Percentiles rank a stretch among this genome's conserved stretches.
These are phyloP conservation scores for Phytophthora constricta DNA, from an alignment of 352 stramenopile genomes.

Conservation along the genomic window DNA sequence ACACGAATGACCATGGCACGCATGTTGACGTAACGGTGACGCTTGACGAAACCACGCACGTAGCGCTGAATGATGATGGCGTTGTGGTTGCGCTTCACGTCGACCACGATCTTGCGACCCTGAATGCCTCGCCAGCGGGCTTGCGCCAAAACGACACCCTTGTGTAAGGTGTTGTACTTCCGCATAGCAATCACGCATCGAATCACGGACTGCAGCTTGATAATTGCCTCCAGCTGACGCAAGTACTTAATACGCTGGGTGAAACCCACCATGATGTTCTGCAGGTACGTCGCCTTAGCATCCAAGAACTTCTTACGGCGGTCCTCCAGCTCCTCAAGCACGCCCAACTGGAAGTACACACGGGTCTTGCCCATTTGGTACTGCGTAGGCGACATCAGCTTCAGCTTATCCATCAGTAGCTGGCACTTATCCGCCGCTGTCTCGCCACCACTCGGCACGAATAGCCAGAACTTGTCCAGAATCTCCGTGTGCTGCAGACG, in stretches of 20 bases:
- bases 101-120: constrained; percentile 64
- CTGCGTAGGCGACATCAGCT: constrained; percentile 70
- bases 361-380: constrained; percentile 89
- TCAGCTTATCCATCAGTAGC: constrained; percentile 83
- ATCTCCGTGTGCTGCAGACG: constrained; percentile 92
- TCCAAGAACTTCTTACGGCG: constrained; percentile 87
- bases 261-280: constrained; percentile 84
- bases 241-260: constrained; percentile 80
- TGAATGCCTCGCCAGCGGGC: constrained; percentile 77
- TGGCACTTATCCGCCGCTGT: constrained; percentile 73
- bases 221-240: constrained; percentile 74
- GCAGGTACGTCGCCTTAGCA: constrained; percentile 77
- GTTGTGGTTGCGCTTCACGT: constrained; percentile 85
- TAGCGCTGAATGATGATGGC: constrained; percentile 88
- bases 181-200: constrained; percentile 85
- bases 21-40: constrained; percentile 70
- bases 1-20: constrained; percentile 77
- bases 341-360: constrained; percentile 89
- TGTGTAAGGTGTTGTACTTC: constrained; percentile 85
- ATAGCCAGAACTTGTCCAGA: constrained; percentile 85
- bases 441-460: constrained; percentile 68
- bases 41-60: constrained; percentile 73
- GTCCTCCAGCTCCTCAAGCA: constrained; percentile 88
- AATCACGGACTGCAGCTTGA: constrained; percentile 87
- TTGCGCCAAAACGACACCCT: constrained; percentile 65